Evolutionary conservation across 2,329 filamentous ascomycete species (phyloP), one percentile per base, ranked within the genome.

Genomic region (Ophiocordyceps camponoti-floridani): DNA sequence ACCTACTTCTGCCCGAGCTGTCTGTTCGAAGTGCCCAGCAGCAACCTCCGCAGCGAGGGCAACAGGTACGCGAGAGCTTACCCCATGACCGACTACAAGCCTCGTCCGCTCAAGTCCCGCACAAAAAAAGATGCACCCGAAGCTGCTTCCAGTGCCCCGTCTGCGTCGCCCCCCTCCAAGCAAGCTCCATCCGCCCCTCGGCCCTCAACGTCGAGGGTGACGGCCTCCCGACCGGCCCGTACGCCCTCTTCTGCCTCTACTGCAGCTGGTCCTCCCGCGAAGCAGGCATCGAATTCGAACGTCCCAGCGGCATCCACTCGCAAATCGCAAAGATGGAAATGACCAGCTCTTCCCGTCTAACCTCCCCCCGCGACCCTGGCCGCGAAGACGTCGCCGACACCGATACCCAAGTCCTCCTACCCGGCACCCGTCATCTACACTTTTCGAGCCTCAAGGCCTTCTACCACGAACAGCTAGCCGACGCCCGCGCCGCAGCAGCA

Each of bases 1-100:
- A 91, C 85, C 45, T 95, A 87, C 71, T 98, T 85, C 63, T 98
- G 91, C 56, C 91, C 91, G 5, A 89, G 79, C 59, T 98, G 91
- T 59, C 66, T 98, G 46, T 96, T 98, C 56, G 91, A 98, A 62
- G 89, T 94, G 30, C 87, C 89, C 5, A 94, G 84, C 60, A 94
- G 85, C 56, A 87, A 86, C 56, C 77, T 96, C 41, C 87, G 89
- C 63, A 84, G 80, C 53, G 91, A 98, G 57, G 88, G 88, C 40
- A 95, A 94, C 63, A 79, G 87, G 86, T 93, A 71, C 48, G 68
- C 26, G 40, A 23, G 40, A n/a, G 6, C n/a, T n/a, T n/a, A n/a
- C n/a, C n/a, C n/a, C n/a, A n/a, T n/a, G n/a, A n/a, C n/a, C n/a
- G n/a, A n/a, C n/a, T n/a, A n/a, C n/a, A n/a, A 30, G 27, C 27